Base-by-base conservation (phyloP, 2,329 filamentous ascomycete genomes). In the Dothideomycetidae sp. region DNA sequence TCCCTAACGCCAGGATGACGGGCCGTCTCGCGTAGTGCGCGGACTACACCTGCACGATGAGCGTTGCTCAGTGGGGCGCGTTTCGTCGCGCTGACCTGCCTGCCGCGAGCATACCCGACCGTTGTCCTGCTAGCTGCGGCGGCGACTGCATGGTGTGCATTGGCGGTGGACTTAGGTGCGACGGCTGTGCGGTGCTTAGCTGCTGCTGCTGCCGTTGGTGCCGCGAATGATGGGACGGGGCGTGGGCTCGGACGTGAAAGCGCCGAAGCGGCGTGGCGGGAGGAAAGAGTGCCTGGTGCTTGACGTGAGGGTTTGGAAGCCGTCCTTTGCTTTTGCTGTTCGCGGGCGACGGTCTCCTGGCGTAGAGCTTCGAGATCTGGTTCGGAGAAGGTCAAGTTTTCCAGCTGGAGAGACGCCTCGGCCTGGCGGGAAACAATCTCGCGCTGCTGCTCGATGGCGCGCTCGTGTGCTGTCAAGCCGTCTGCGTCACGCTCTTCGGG, bases 21-120 rank as follows among this genome's bases (percentile, higher is more conserved):
- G 11, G 35, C 40, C 26, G 42, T 42, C 16, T 43, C 33, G 17
- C 33, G 31, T 5, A 30, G 36, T 10, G 36, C 36, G 15, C 31
- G 31, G 29, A 38, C 11, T 19, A 38, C 36, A 5, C 15, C 15
- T 9, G 36, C 36, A 5, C 36, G 29, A 19, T 38, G 36, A 10
- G 36, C 36, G 21, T 32, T 38, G 5, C 46, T 42, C 1, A 53
- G 42, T 4, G 53, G 52, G 5, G 42, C 42, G 9, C 51, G 46
- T 3, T 66, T 45, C 16, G 53, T 54, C 5, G 56, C 56, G 13
- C 65, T 65, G 2, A 67, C 61, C 9, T 63, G 61, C 21, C 82
- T 73, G 21, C 86, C 85, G 55, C 80, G 83, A 39, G 73, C 81
- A 54, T 93, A 93, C 11, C 86, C 86, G 29, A 93, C 69, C 0